phyloP scores from a whole-genome alignment of 2,329 filamentous ascomycete genomes.

The Calonectria pauciramosa region DNA sequence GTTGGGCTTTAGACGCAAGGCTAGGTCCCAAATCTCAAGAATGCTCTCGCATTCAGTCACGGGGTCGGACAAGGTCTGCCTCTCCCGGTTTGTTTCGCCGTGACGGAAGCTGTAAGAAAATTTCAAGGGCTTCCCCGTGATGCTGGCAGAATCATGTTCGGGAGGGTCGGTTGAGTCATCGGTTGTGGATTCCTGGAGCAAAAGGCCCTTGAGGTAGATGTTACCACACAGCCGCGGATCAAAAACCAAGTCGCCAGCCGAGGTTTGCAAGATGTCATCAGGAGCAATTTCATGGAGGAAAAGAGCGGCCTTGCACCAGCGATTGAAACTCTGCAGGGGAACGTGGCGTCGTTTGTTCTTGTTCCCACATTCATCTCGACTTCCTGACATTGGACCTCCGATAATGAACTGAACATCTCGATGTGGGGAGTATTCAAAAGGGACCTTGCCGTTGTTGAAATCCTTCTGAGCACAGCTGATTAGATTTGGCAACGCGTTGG shows the following conservation, averaged over 20 bases:
- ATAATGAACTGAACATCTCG: conserved; percentile 27
- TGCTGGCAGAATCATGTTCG: background rate
- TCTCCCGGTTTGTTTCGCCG: background rate
- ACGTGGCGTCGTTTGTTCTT: background rate
- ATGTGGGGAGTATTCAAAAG: background rate
- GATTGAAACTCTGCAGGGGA: conserved; percentile 10
- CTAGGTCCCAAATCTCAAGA: conserved; percentile 30
- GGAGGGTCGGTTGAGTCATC: background rate
- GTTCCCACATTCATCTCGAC: background rate
- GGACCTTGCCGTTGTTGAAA: background rate
- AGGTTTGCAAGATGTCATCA: background rate
- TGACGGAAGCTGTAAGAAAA: conserved; percentile 29
- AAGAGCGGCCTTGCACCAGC: conserved; percentile 23
- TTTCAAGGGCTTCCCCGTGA: conserved; percentile 22
- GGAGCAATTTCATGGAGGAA: conserved; percentile 19
- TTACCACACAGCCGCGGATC: background rate
- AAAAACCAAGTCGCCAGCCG: conserved; percentile 16
- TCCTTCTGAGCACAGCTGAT: background rate
- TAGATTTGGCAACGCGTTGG: background rate
- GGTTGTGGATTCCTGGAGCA: conserved; percentile 1
- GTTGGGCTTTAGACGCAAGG: conserved; percentile 4
- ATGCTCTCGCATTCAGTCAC: conserved; percentile 19
- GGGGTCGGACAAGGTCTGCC: background rate
- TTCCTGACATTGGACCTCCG: background rate
- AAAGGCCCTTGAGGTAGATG: conserved; percentile 28